phyloP scores from a whole-genome alignment of 108 stramenopile species.

The Licmophora abbreviata region DNA sequence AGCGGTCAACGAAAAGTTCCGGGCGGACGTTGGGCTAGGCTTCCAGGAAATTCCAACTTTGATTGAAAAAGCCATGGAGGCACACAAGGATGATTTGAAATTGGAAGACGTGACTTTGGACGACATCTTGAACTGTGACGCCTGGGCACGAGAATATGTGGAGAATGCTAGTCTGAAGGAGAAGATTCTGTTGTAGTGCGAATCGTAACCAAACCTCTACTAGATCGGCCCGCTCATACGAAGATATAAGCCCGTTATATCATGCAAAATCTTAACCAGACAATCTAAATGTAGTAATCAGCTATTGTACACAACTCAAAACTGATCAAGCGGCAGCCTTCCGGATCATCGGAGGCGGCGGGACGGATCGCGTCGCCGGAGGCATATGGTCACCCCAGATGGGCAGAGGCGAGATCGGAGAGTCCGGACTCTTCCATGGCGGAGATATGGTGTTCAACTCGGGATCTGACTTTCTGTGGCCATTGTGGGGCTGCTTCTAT shows the following conservation, averaged over 20 bases:
- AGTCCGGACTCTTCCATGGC: constrained; percentile 10
- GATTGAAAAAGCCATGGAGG: constrained; percentile 91
- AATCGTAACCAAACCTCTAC: too few species aligned
- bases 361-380: too few species aligned
- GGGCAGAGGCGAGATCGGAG: not conserved
- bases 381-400: constrained; percentile 46
- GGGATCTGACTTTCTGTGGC: not conserved
- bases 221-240: too few species aligned
- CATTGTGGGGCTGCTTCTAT: constrained; percentile 9
- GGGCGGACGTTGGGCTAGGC: constrained; percentile 79
- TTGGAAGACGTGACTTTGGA: constrained; percentile 70
- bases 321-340: too few species aligned
- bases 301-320: too few species aligned
- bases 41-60: constrained; percentile 90
- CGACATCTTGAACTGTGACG: constrained; percentile 89
- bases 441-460: constrained; percentile 9
- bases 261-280: too few species aligned
- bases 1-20: constrained; percentile 93
- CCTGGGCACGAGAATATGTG: constrained; percentile 83
- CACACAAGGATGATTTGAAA: constrained; percentile 87
- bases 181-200: too few species aligned
- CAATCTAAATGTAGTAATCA: too few species aligned
- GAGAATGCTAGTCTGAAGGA: constrained; percentile 43
- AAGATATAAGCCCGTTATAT: too few species aligned
- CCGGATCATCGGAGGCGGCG: too few species aligned